A percentile compares a stretch with the other conserved stretches of the same genome.
Conservation (phyloP, 73 alveolate species). For the Strombidium stylifer region DNA sequence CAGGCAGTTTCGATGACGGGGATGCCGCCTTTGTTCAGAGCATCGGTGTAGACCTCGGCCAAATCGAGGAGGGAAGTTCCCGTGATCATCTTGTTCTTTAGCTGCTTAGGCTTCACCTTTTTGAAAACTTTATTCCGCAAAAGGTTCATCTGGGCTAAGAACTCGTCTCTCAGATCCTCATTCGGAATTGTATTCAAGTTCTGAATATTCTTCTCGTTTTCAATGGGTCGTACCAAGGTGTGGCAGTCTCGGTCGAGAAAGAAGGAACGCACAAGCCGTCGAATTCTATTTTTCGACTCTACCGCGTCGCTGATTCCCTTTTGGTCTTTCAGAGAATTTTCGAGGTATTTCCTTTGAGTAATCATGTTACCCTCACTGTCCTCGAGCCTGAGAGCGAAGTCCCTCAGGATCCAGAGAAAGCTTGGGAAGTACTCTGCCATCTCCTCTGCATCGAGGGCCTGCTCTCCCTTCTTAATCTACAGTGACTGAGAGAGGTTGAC, state of each 20-base stretch:
- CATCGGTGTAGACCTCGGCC: slow-evolving; percentile 84
- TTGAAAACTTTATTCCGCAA: slow-evolving; percentile 88
- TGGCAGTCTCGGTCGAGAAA: slow-evolving; percentile 97
- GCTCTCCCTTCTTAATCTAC: slow-evolving; percentile 60
- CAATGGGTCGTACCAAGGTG: slow-evolving; percentile 96
- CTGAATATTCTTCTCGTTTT: slow-evolving; percentile 91
- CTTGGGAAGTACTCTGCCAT: slow-evolving; percentile 87
- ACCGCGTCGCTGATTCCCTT: slow-evolving; percentile 80
- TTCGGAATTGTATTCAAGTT: slow-evolving; percentile 72
- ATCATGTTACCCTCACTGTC: slow-evolving; percentile 77
- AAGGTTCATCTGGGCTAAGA: slow-evolving; percentile 68
- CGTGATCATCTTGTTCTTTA: slow-evolving; percentile 85
- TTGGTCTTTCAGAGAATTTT: slow-evolving; percentile 76
- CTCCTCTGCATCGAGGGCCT: slow-evolving; percentile 81
- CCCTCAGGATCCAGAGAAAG: slow-evolving; percentile 95
- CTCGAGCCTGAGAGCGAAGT: slow-evolving; percentile 81
- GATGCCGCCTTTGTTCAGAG: slow-evolving; percentile 94
- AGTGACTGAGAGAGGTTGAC: slow-evolving; percentile 84
- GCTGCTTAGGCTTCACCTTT: slow-evolving; percentile 89
- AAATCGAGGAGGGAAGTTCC: slow-evolving; percentile 92
- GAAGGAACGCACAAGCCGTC: slow-evolving; percentile 87
- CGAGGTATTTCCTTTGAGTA: slow-evolving; percentile 90
- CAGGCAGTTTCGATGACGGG: slow-evolving; percentile 98
- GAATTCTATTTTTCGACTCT: slow-evolving; percentile 89
- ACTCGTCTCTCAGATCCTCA: slow-evolving; percentile 86